These are phyloP conservation scores for Tylopilus rubrobrunneus DNA, from an alignment of 768 basidiomycete genomes.

Conservation along the genomic window DNA sequence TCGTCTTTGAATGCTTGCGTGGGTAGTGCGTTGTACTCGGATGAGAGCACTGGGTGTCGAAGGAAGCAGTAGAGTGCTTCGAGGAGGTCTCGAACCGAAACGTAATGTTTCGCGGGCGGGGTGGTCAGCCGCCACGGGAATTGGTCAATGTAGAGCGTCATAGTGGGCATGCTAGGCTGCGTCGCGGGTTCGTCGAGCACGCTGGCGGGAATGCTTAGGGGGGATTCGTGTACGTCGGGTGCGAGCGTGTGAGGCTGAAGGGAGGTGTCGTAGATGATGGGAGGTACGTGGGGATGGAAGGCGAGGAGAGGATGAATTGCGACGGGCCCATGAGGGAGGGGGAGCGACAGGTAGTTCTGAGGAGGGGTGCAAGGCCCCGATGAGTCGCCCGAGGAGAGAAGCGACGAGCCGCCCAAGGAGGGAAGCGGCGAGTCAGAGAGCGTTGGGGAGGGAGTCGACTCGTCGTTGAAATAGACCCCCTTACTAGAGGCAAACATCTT, in stretches of 20 bases:
- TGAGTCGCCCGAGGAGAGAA: conserved; percentile 29
- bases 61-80: conserved; percentile 41
- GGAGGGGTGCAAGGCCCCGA: conserved; percentile 29
- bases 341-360: conserved; percentile 16
- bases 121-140: conserved; percentile 37
- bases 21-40: conserved; percentile 39
- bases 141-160: conserved; percentile 28
- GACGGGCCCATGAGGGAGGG: conserved; percentile 27
- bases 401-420: too few relatives aligned
- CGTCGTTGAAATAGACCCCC: conserved; percentile 31
- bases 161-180: conserved; percentile 24
- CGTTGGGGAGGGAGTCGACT: conserved; percentile 23
- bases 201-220: conserved; percentile 17
- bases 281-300: conserved; percentile 22
- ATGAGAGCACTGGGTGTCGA: conserved; percentile 35
- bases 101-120: conserved; percentile 20
- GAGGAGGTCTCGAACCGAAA: conserved; percentile 50
- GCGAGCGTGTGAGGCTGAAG: conserved; percentile 18
- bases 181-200: conserved; percentile 31
- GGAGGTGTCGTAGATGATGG: conserved; percentile 21
- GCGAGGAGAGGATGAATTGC: conserved; percentile 30
- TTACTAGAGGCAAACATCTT: conserved; percentile 22
- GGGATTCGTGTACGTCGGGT: conserved; percentile 26
- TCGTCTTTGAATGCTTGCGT: conserved; percentile 29
- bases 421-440: conserved; percentile 25